A percentile compares a stretch with the other conserved stretches of the same genome.
Evolutionary conservation across 495 filamentous ascomycete species (phyloP).

Genomic region (Aspergillus bertholletiae): DNA sequence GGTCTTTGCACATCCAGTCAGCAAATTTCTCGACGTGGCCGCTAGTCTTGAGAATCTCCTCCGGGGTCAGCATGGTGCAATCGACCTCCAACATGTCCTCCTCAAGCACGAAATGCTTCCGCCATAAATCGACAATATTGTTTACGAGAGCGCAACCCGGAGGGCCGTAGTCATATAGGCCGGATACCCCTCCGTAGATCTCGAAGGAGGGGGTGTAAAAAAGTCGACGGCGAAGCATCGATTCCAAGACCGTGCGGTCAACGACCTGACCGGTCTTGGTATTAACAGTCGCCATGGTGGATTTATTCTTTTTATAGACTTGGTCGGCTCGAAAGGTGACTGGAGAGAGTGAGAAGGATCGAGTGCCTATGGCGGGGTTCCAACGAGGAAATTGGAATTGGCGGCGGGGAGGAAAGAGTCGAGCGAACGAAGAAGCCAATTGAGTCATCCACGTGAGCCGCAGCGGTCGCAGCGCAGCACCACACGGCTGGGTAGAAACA

Average conservation of each 20-base stretch:
- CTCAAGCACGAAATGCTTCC: slow-evolving; percentile 87
- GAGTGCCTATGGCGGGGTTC: slow-evolving; percentile 8
- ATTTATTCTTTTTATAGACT: slow-evolving; percentile 22
- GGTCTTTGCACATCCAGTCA: slow-evolving; percentile 99
- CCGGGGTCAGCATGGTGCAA: slow-evolving; percentile 79
- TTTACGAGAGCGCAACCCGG: slow-evolving; percentile 75
- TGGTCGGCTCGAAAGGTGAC: slow-evolving; percentile 15
- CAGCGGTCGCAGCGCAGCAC: slow-evolving; percentile 12
- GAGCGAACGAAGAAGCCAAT: slow-evolving; percentile 28
- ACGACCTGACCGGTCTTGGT: slow-evolving; percentile 88
- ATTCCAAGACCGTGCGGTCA: slow-evolving; percentile 75
- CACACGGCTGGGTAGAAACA: slow-evolving; percentile 1
- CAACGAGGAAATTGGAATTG: slow-evolving; percentile 15
- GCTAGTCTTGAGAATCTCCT: slow-evolving; percentile 90
- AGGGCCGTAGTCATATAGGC: slow-evolving; percentile 83
- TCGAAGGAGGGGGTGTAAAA: slow-evolving; percentile 97
- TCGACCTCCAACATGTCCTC: slow-evolving; percentile 92
- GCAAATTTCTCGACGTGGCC: slow-evolving; percentile 98
- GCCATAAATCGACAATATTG: slow-evolving; percentile 87
- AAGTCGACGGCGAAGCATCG: slow-evolving; percentile 78
- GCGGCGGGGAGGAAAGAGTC: slow-evolving; percentile 37
- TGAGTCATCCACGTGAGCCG: slow-evolving; percentile 43
- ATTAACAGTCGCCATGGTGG: slow-evolving; percentile 58
- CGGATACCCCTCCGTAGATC: slow-evolving; percentile 83
- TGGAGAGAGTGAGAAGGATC: slow-evolving; percentile 18